A percentile compares a stretch with the other conserved stretches of the same genome.
Evolutionary conservation across 148 eudicot genomes (phyloP).

Genomic region (Rhododendron henanense): DNA sequence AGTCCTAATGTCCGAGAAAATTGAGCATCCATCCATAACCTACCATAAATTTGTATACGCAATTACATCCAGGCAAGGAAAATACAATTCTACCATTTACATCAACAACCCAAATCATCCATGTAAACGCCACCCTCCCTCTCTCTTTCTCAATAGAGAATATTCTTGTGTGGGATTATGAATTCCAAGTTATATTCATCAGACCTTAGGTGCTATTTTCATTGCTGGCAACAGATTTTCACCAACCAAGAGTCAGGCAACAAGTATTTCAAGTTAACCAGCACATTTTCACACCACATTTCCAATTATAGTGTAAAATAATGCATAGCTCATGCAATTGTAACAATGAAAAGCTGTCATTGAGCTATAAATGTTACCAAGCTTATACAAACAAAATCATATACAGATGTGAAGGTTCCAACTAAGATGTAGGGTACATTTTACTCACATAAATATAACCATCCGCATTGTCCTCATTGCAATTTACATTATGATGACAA

Average conservation of each 20-base stretch:
- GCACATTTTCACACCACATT: background rate
- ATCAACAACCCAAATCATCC: background rate
- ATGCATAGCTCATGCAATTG: constrained; percentile 4
- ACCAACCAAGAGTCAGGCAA: background rate
- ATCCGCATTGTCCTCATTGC: background rate
- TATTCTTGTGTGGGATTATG: background rate
- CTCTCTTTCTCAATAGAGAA: background rate
- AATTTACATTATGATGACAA: background rate
- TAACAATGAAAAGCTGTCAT: background rate
- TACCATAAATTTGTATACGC: background rate
- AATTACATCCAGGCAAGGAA: background rate
- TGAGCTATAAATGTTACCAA: background rate
- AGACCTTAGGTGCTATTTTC: background rate
- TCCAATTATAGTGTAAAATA: background rate
- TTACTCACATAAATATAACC: background rate
- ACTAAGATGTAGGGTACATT: background rate
- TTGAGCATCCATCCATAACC: background rate
- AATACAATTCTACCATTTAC: background rate
- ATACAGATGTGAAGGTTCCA: background rate
- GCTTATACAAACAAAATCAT: background rate
- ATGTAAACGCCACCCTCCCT: background rate
- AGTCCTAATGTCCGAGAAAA: background rate
- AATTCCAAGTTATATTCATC: background rate
- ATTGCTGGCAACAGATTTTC: background rate
- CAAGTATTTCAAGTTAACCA: constrained; percentile 3